A percentile compares a stretch with the other conserved stretches of the same genome.
These are phyloP conservation scores for Thermochaetoides thermophila DNA, from an alignment of 495 filamentous ascomycete genomes.

Conservation along the genomic window DNA sequence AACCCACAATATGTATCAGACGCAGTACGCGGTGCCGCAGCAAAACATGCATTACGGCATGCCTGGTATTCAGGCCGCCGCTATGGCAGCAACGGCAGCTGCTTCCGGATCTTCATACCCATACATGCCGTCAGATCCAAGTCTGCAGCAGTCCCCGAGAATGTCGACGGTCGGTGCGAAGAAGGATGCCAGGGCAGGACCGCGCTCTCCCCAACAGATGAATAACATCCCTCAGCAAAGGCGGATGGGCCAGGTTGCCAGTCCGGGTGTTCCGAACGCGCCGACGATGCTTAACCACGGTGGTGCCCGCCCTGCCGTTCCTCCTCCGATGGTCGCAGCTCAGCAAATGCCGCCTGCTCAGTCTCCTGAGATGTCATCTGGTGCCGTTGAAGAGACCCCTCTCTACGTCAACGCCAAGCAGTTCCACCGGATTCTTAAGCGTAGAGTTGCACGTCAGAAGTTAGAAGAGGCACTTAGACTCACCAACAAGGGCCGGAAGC, in stretches of 20 bases:
- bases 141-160: conserved; percentile 45
- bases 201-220: conserved; percentile 49
- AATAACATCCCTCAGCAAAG: conserved; percentile 34
- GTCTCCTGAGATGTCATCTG: conserved; percentile 68
- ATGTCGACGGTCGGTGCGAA: conserved; percentile 34
- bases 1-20: conserved; percentile 44
- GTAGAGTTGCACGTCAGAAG: conserved; percentile 81
- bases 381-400: conserved; percentile 76
- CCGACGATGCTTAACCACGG: conserved; percentile 44
- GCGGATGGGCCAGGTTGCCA: conserved; percentile 49
- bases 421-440: conserved; percentile 92
- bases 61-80: conserved; percentile 45
- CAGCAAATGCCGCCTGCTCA: conserved; percentile 48
- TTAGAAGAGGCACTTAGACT: conserved; percentile 81
- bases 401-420: conserved; percentile 98
- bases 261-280: conserved; percentile 42
- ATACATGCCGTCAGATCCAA: conserved; percentile 40
- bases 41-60: conserved; percentile 48
- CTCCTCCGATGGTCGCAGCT: conserved; percentile 31
- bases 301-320: conserved; percentile 25
- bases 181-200: conserved; percentile 40
- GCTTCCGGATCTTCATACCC: conserved; percentile 47
- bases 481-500: conserved; percentile 89
- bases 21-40: conserved; percentile 41
- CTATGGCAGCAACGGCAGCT: conserved; percentile 56